Evolutionary conservation across 2,329 filamentous ascomycete genomes (phyloP).

Genomic region (Pyricularia grisea): DNA sequence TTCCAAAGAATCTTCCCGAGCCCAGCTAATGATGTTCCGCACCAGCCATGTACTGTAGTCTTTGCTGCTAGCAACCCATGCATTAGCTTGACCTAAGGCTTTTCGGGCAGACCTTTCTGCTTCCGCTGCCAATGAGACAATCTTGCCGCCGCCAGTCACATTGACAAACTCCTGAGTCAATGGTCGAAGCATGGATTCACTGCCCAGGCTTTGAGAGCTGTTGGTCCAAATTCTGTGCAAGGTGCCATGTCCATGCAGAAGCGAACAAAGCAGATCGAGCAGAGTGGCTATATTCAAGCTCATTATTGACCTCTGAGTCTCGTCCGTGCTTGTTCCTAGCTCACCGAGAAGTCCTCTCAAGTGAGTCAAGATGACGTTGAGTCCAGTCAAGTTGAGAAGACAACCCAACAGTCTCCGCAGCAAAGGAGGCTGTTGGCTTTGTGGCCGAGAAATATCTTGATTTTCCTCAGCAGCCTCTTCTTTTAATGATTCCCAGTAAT

Average conservation of each 20-base stretch:
- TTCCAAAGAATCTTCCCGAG: slow-evolving; percentile 19
- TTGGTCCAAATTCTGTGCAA: slow-evolving; percentile 28
- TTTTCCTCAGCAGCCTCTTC: slow-evolving; percentile 21
- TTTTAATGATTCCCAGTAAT: slow-evolving; percentile 66
- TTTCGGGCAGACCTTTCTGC: slow-evolving; percentile 40
- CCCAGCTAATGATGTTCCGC: slow-evolving; percentile 45
- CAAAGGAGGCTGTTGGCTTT: slow-evolving; percentile 19
- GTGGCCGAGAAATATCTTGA: background rate
- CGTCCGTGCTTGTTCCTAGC: slow-evolving; percentile 16
- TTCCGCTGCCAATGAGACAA: slow-evolving; percentile 43
- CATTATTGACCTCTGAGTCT: slow-evolving; percentile 27
- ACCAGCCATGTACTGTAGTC: slow-evolving; percentile 66
- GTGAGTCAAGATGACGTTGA: slow-evolving; percentile 68
- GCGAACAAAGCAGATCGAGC: slow-evolving; percentile 30
- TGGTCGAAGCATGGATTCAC: slow-evolving; percentile 18
- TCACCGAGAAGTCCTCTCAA: slow-evolving; percentile 53
- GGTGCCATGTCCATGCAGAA: slow-evolving; percentile 28
- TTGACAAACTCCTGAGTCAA: slow-evolving; percentile 33
- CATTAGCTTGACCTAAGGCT: slow-evolving; percentile 14
- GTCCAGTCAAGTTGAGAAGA: slow-evolving; percentile 63
- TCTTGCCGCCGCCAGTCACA: slow-evolving; percentile 36
- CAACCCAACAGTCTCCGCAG: slow-evolving; percentile 42
- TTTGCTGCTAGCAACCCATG: slow-evolving; percentile 57
- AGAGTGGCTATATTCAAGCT: slow-evolving; percentile 32
- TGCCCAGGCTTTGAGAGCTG: slow-evolving; percentile 11